A percentile compares a stretch with the other conserved stretches of the same genome.
These are phyloP conservation scores for Starmera amethionina DNA, from an alignment of 805 yeast species.

Conservation along the genomic window DNA sequence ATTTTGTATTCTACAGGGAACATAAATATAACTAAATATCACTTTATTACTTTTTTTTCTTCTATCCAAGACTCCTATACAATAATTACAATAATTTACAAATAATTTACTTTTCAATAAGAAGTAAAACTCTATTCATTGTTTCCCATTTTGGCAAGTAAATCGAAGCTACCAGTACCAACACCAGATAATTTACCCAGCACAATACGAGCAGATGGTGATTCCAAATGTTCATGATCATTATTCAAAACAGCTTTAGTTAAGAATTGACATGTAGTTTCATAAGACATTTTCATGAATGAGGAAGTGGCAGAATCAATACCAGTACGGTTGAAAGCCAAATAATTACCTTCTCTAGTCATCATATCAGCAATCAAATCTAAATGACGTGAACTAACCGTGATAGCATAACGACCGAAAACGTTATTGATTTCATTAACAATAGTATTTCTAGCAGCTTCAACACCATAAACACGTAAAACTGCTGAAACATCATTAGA, in stretches of 20 bases:
- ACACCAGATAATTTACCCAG: slow-evolving; percentile 83
- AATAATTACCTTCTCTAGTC: slow-evolving; percentile 96
- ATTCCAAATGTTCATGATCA: slow-evolving; percentile 76
- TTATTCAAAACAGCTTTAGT: slow-evolving; percentile 94
- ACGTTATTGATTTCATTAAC: slow-evolving; percentile 93
- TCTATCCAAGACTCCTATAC: no score
- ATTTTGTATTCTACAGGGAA: no score
- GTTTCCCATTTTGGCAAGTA: slow-evolving; percentile 31
- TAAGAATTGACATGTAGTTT: slow-evolving; percentile 94
- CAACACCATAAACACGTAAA: slow-evolving; percentile 89
- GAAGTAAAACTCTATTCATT: no score
- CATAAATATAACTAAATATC: no score
- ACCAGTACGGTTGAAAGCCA: slow-evolving; percentile 98
- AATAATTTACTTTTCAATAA: no score
- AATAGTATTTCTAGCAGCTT: slow-evolving; percentile 96
- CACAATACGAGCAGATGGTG: slow-evolving; percentile 91
- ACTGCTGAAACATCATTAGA: slow-evolving; percentile 94
- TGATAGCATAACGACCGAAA: slow-evolving; percentile 91
- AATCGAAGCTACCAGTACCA: slow-evolving; percentile 95
- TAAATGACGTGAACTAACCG: slow-evolving; percentile 87
- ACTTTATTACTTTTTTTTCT: no score
- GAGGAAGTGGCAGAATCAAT: slow-evolving; percentile 93
- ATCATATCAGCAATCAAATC: slow-evolving; percentile 97
- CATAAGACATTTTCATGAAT: slow-evolving; percentile 97
- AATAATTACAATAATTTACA: no score